phyloP scores from a whole-genome alignment of 1,284 basidiomycete species.

The Trichosporon ovoides region DNA sequence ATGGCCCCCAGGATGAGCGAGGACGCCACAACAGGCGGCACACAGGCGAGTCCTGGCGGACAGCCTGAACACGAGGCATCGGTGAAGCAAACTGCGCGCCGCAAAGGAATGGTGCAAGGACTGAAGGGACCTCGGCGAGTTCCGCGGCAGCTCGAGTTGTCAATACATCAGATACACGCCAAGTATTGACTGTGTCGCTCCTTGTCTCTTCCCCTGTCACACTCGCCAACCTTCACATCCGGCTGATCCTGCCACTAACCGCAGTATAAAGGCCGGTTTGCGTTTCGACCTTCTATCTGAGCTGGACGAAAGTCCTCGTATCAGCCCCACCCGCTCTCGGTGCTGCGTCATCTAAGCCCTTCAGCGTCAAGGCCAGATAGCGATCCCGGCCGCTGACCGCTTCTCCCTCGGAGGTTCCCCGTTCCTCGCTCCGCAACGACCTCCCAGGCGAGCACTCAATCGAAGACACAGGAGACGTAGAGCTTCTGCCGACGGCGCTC shows the following conservation, averaged over 20 bases:
- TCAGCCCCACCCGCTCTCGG: too few relatives aligned
- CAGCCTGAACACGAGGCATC: constrained; percentile 2
- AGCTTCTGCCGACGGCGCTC: too few relatives aligned
- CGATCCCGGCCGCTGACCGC: too few relatives aligned
- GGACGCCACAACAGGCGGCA: background rate
- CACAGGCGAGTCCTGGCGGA: background rate
- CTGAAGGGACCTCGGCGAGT: background rate
- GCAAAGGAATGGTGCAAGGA: background rate
- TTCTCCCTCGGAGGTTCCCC: too few relatives aligned
- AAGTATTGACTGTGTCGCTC: background rate
- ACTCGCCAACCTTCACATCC: background rate
- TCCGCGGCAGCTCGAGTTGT: background rate
- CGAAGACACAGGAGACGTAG: too few relatives aligned
- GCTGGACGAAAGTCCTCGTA: too few relatives aligned
- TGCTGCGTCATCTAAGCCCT: too few relatives aligned
- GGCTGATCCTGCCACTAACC: background rate
- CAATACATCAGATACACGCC: background rate
- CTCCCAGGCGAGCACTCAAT: too few relatives aligned
- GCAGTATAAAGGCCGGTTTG: background rate
- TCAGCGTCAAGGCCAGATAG: too few relatives aligned
- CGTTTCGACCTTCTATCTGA: background rate
- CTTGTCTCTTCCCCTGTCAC: background rate
- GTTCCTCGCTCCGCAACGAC: too few relatives aligned
- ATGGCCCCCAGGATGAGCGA: too few relatives aligned
- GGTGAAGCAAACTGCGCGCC: background rate